Conservation (phyloP, 331 rosid species). For the Quercus lobata region DNA sequence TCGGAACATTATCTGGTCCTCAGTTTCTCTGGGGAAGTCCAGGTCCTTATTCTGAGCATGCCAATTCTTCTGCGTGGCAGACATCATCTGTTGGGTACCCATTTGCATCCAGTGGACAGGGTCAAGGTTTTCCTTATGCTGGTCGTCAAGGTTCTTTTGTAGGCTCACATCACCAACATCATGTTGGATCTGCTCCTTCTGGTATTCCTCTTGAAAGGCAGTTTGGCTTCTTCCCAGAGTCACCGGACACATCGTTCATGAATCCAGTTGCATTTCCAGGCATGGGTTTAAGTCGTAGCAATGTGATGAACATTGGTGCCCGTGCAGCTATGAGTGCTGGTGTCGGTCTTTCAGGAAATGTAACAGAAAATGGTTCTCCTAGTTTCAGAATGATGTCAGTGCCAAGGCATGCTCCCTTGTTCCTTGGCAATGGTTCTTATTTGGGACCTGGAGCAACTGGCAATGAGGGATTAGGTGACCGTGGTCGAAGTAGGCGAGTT, state of each 20-base stretch:
- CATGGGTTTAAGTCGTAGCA: slow-evolving; percentile 40
- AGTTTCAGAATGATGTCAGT: slow-evolving; percentile 71
- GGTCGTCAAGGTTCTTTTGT: slow-evolving; percentile 52
- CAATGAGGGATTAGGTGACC: slow-evolving; percentile 59
- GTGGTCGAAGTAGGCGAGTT: slow-evolving; percentile 62
- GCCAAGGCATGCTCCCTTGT: slow-evolving; percentile 67
- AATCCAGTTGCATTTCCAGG: slow-evolving; percentile 44
- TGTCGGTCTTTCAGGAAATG: slow-evolving; percentile 60
- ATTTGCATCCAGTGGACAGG: slow-evolving; percentile 66
- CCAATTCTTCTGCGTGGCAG: slow-evolving; percentile 71
- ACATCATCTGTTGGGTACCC: slow-evolving; percentile 59
- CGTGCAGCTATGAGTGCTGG: slow-evolving; percentile 49
- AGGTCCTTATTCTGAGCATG: slow-evolving; percentile 56
- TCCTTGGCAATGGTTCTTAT: slow-evolving; percentile 65
- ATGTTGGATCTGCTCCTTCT: slow-evolving; percentile 93
- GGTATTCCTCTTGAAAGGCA: slow-evolving; percentile 72
- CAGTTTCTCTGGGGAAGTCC: slow-evolving; percentile 99
- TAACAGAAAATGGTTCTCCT: slow-evolving; percentile 60
- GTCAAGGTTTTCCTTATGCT: slow-evolving; percentile 59
- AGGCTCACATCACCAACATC: slow-evolving; percentile 61
- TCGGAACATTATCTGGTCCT: slow-evolving; percentile 85
- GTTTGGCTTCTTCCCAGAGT: slow-evolving; percentile 73
- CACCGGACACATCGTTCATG: slow-evolving; percentile 74
- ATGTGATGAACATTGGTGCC: slow-evolving; percentile 58
- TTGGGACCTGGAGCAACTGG: slow-evolving; percentile 50